Base-by-base conservation (phyloP, 441 rosid species). In the Adansonia grandidieri region DNA sequence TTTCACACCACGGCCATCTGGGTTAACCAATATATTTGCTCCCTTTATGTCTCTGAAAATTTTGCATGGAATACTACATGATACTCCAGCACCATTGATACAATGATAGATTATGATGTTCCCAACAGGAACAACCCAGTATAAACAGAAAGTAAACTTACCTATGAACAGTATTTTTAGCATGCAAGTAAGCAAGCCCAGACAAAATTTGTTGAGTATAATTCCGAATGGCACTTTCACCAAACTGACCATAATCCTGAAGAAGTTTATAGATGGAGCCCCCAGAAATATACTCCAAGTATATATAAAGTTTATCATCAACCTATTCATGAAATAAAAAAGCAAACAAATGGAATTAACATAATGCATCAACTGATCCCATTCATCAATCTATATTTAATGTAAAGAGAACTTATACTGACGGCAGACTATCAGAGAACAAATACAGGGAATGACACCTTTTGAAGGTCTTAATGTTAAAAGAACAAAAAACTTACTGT, bases 261-360 rank as follows among this genome's bases (percentile, higher is more conserved):
- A 96, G 99, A 81, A 96, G 89, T 82, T 92, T 96, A 87, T 94
- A 90, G 65, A 96, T 96, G 70, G 99, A 96, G 78, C 99, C 99
- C 76, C 97, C 99, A 66, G 99, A 94, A 40, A 96, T 97, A 79
- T 92, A 96, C 86, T 94, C 99, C 88, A 96, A 86, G 88, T 96
- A 96, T 80, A 96, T 96, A 80, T 91, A 94, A 77, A 94, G 84
- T 70, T 85, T 93, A 86, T 94, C 98, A 78, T 87, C 97, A 40
- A 94, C 85, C 99, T 96, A 94, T 73, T 77, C 75, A 66, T 17
- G 71, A 51, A 37, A 80, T 11, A 60, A 76, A 71, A 74, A 65
- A 51, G 19, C 50, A 63, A 51, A 37, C 50, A 51, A 10, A 5
- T 1, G 13, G 58, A 37, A 73, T 73, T 42, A 57, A 40, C 3